phyloP scores from a whole-genome alignment of 1,284 basidiomycete species.

The Meira miltonrushii region DNA sequence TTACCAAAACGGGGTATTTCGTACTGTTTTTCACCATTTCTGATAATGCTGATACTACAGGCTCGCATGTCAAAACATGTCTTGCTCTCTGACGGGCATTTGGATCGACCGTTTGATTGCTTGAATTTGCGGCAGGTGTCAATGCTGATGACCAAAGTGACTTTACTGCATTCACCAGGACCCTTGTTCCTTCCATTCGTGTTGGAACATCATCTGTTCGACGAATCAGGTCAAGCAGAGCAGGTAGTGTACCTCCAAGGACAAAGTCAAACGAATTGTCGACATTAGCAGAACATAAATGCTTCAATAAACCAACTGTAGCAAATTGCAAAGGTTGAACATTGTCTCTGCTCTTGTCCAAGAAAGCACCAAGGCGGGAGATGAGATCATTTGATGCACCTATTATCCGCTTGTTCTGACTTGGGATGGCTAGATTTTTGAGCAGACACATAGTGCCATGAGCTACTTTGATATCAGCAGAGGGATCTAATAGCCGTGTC shows the following conservation, averaged over 20 bases:
- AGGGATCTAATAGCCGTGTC: constrained; percentile 21
- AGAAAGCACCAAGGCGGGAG: constrained; percentile 16
- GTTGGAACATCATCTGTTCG: constrained; percentile 77
- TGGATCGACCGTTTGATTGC: background rate
- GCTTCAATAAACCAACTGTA: constrained; percentile 80
- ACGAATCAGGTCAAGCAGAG: constrained; percentile 68
- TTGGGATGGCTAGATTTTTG: constrained; percentile 43
- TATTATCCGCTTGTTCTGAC: constrained; percentile 32
- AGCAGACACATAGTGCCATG: constrained; percentile 37
- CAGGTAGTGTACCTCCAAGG: constrained; percentile 59
- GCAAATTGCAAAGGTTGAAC: constrained; percentile 68
- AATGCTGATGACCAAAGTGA: constrained; percentile 27
- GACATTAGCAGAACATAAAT: constrained; percentile 66
- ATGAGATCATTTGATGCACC: constrained; percentile 15
- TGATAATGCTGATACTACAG: constrained; percentile 58
- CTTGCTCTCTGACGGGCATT: background rate
- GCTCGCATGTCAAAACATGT: constrained; percentile 14
- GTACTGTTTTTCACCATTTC: constrained; percentile 70
- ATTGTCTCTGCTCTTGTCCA: constrained; percentile 32
- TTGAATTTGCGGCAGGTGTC: background rate
- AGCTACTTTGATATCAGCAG: constrained; percentile 33
- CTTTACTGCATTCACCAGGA: constrained; percentile 72
- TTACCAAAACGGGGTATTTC: constrained; percentile 76
- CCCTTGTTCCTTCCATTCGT: constrained; percentile 80
- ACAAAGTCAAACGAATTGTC: constrained; percentile 60